phyloP scores from a whole-genome alignment of 495 filamentous ascomycete genomes.

The Penicillium cinerascens region DNA sequence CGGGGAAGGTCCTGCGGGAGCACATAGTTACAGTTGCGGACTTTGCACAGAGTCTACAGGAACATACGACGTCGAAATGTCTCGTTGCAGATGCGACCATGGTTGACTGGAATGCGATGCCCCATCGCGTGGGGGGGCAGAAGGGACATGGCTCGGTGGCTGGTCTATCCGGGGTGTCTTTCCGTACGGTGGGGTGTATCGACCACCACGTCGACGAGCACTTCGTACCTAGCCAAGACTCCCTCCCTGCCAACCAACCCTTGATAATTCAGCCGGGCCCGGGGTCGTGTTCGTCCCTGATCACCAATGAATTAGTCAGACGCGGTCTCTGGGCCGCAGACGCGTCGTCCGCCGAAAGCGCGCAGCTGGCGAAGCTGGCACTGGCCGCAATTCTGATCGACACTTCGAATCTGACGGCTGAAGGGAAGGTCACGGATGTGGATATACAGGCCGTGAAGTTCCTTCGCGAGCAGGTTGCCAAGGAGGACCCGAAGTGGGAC shows the following conservation, averaged over 20 bases:
- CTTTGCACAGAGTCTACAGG: constrained; percentile 24
- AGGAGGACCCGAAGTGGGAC: constrained; percentile 35
- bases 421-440: constrained; percentile 67
- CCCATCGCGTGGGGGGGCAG: constrained; percentile 42
- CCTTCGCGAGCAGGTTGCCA: constrained; percentile 52
- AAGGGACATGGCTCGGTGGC: constrained; percentile 28
- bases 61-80: constrained; percentile 1
- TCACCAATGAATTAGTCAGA: constrained; percentile 58
- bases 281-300: constrained; percentile 78
- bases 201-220: constrained; percentile 90
- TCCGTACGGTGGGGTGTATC: constrained; percentile 67
- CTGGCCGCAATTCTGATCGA: constrained; percentile 82
- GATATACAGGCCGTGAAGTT: constrained; percentile 65
- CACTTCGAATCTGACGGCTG: constrained; percentile 66
- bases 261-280: constrained; percentile 61
- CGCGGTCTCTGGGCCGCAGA: constrained; percentile 46
- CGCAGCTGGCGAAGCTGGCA: constrained; percentile 69
- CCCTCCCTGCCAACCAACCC: constrained; percentile 31
- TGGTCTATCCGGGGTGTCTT: constrained; percentile 36
- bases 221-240: constrained; percentile 42
- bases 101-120: constrained; percentile 86
- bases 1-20: constrained; percentile 35
- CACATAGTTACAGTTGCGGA: constrained; percentile 44
- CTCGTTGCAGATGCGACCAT: constrained; percentile 50
- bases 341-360: constrained; percentile 28